These are phyloP conservation scores for Russula brevipes DNA, from an alignment of 768 basidiomycete species.

Conservation along the genomic window DNA sequence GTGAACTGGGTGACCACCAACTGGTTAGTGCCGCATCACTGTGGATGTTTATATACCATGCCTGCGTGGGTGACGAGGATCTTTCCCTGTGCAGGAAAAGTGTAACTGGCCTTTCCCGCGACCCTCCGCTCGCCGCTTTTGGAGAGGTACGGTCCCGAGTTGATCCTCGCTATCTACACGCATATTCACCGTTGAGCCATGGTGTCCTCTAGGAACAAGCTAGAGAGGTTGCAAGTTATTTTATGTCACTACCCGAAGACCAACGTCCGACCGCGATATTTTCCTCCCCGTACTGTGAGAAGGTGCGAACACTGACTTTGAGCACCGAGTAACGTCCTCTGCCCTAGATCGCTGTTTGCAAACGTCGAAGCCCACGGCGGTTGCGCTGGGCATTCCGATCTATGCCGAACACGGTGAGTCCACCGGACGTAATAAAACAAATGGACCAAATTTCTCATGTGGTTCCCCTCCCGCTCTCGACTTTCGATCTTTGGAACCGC, in stretches of 20 bases:
- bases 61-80: background rate
- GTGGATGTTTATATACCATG: background rate
- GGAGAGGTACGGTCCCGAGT: slow-evolving; percentile 48
- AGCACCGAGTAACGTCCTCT: background rate
- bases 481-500: too few relatives aligned
- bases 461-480: too few relatives aligned
- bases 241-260: slow-evolving; percentile 56
- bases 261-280: slow-evolving; percentile 73
- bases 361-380: slow-evolving; percentile 61
- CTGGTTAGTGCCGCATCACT: slow-evolving; percentile 44
- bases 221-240: slow-evolving; percentile 60
- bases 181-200: background rate
- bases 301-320: slow-evolving; percentile 23
- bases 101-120: slow-evolving; percentile 61
- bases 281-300: slow-evolving; percentile 78
- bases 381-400: slow-evolving; percentile 59
- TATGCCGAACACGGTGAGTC: slow-evolving; percentile 70
- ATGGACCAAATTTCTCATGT: too few relatives aligned
- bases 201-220: slow-evolving; percentile 55
- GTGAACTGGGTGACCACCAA: slow-evolving; percentile 63
- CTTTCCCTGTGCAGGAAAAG: slow-evolving; percentile 45
- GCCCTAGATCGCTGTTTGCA: slow-evolving; percentile 78
- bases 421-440: too few relatives aligned
- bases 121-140: slow-evolving; percentile 66
- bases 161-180: background rate